Evolutionary conservation across 257 asterid genomes (phyloP).

Genomic region (Nicotiana noctiflora): DNA sequence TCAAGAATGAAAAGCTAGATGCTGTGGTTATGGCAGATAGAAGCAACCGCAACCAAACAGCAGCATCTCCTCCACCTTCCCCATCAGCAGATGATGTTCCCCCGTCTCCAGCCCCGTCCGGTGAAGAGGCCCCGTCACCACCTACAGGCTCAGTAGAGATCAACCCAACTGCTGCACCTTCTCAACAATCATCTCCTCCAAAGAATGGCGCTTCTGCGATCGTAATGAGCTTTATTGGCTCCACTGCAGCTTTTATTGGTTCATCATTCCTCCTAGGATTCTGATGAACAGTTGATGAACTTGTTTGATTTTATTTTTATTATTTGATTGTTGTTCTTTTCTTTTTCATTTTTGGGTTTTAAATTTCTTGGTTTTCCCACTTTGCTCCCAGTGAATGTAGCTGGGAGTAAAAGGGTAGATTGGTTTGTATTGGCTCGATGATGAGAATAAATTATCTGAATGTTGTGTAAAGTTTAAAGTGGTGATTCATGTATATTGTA

Average conservation of each 20-base stretch:
- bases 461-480: slow-evolving; percentile 11
- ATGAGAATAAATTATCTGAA: slow-evolving; percentile 30
- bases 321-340: not conserved
- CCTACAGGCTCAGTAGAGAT: slow-evolving; percentile 22
- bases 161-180: slow-evolving; percentile 45
- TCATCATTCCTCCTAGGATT: slow-evolving; percentile 30
- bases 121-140: slow-evolving; percentile 35
- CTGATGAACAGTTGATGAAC: slow-evolving; percentile 23
- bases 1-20: slow-evolving; percentile 50
- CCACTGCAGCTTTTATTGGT: slow-evolving; percentile 37
- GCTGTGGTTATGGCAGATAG: slow-evolving; percentile 74
- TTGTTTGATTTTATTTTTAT: not conserved
- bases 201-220: slow-evolving; percentile 34
- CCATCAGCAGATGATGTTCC: slow-evolving; percentile 13
- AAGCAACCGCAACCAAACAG: slow-evolving; percentile 23
- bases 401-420: slow-evolving; percentile 11
- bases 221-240: slow-evolving; percentile 23
- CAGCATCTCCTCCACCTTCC: slow-evolving; percentile 26
- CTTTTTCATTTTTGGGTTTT: not conserved
- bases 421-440: slow-evolving; percentile 23
- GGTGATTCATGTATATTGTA: slow-evolving; percentile 15
- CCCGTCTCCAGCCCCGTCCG: slow-evolving; percentile 40
- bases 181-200: slow-evolving; percentile 48
- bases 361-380: slow-evolving; percentile 14
- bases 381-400: slow-evolving; percentile 9